Evolutionary conservation across 371 early-diverging fungal genomes (phyloP).

Genomic region (Mortierella sp.): DNA sequence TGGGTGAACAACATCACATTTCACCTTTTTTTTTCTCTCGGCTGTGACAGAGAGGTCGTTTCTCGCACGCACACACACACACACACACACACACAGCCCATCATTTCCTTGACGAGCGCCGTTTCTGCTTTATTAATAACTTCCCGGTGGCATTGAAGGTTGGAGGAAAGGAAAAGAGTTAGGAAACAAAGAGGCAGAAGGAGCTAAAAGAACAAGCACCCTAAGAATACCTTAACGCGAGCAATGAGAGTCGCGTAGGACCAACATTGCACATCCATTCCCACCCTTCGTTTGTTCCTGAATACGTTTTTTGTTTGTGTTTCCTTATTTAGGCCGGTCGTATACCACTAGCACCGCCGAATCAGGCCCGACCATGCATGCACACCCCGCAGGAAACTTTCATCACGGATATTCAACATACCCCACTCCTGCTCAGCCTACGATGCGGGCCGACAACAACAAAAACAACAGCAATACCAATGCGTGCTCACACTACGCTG

Average conservation of each 20-base stretch:
- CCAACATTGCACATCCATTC: background rate
- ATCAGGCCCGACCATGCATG: slow-evolving; percentile 4
- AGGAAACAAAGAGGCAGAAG: background rate
- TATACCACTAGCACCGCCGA: slow-evolving; percentile 4
- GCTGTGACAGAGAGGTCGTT: background rate
- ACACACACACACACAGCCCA: background rate
- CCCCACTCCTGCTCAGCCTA: background rate
- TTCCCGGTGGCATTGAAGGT: slow-evolving; percentile 1
- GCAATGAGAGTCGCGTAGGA: too few species aligned
- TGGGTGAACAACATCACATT: background rate
- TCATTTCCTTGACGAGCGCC: background rate
- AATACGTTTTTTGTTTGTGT: background rate
- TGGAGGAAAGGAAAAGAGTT: background rate
- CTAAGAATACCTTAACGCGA: background rate
- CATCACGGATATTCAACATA: background rate
- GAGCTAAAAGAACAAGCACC: background rate
- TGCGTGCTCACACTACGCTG: background rate
- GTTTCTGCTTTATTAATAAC: slow-evolving; percentile 10
- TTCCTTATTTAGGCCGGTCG: slow-evolving; percentile 22
- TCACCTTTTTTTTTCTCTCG: background rate
- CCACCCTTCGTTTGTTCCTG: background rate
- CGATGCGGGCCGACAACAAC: background rate
- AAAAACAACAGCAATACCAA: background rate
- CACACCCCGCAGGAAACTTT: background rate
- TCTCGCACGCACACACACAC: background rate